Base-by-base conservation (phyloP, 2,329 filamentous ascomycete species). In the Paracoccidioides brasiliensis region DNA sequence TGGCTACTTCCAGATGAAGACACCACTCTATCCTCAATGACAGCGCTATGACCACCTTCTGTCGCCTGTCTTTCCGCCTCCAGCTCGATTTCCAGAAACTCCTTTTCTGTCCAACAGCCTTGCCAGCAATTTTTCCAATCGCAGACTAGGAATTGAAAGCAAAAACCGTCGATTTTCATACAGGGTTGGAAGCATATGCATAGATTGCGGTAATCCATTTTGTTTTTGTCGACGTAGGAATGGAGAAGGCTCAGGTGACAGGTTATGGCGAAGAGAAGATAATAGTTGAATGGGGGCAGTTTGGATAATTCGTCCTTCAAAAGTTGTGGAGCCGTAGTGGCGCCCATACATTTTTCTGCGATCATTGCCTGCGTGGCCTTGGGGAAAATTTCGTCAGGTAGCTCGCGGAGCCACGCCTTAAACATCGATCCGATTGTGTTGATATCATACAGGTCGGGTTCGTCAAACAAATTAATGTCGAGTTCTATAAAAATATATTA, bases 101-200 rank as follows among this genome's bases (percentile, higher is more conserved):
- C 83, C 59, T 88, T 83, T 70, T 97, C 91, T 10, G 87, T 94
- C 76, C 85, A 90, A 74, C 91, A 97, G 7, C 91, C 91, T 69
- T 93, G 90, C 91, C 91, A 97, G 74, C 91, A 97, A 63, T 94
- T 85, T 63, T 90, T 84, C 91, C 91, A 97, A 67, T 97, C 86
- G 66, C 89, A 88, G 22, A 97, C 90, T 10, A 97, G 78, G 61
- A 95, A 96, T 64, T 90, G 89, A 78, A 97, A 97, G 69, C 89
- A 94, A 69, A 91, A 94, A 0, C 85, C 85, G 65, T 97, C 91
- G 57, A 97, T 93, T 72, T 91, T 95, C 81, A 97, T 89, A 70
- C 90, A 95, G 3, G 91, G 91, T 70, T 95, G 90, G 71, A 96
- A 96, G 74, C 91, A 97, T 63, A 96, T 95, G 73, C 90, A 95